phyloP scores from a whole-genome alignment of 495 filamentous ascomycete species.

The Thermothielavioides terrestris region DNA sequence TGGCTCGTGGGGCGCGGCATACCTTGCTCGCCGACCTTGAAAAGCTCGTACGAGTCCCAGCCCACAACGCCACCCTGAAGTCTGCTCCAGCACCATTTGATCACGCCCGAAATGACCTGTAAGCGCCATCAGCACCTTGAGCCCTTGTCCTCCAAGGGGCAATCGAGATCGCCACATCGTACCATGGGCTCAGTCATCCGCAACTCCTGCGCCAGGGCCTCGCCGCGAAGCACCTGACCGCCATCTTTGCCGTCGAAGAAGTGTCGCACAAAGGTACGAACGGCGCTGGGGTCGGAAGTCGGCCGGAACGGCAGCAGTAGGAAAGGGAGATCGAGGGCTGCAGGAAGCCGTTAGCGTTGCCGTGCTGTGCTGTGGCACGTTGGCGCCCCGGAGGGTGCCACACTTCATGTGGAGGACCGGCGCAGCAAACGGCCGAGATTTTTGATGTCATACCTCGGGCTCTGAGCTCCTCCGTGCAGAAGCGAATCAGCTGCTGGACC shows the following conservation, averaged over 20 bases:
- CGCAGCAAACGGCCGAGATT: constrained; percentile 19
- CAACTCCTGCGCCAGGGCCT: constrained; percentile 72
- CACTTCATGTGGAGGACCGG: constrained; percentile 3
- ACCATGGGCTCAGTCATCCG: constrained; percentile 93
- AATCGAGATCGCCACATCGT: constrained; percentile 16
- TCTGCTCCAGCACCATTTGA: constrained; percentile 99
- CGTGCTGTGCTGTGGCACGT: constrained; percentile 17
- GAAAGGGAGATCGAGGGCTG: constrained; percentile 84
- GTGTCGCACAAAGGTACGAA: constrained; percentile 85
- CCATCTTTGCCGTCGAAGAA: constrained; percentile 67
- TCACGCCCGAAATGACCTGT: constrained; percentile 82
- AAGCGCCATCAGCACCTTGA: constrained; percentile 12
- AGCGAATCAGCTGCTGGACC: constrained; percentile 74
- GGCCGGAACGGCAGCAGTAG: constrained; percentile 93
- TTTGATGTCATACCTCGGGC: constrained; percentile 70
- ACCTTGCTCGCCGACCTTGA: constrained; percentile 92
- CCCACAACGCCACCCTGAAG: constrained; percentile 86
- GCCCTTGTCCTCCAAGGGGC: not conserved
- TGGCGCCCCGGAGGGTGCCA: not conserved
- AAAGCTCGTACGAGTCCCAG: constrained; percentile 95
- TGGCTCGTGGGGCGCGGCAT: constrained; percentile 16
- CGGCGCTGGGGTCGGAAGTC: constrained; percentile 79
- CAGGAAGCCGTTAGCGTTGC: constrained; percentile 29
- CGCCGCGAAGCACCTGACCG: constrained; percentile 48
- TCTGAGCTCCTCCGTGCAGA: constrained; percentile 87